Evolutionary conservation across 2,329 filamentous ascomycete genomes (phyloP), one percentile per base, ranked within the genome.

Genomic region (Cercospora beticola): DNA sequence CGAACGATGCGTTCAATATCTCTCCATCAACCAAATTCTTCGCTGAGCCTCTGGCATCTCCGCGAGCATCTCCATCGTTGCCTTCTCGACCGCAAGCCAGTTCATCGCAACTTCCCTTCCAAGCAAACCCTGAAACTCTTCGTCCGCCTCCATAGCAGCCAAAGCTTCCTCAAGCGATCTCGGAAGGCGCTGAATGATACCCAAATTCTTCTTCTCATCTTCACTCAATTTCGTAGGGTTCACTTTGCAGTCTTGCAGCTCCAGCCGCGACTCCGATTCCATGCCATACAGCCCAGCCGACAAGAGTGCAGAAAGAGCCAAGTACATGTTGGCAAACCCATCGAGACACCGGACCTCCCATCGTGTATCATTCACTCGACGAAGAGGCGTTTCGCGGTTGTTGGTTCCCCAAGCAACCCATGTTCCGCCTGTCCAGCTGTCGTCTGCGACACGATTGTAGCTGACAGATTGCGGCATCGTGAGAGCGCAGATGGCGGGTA

Each of bases 341-440:
- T 96, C 92, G n/a, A 94, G 76, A 65, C 86, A 88, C 75, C 92
- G 90, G 23, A 96, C 74, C 79, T 96, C 92, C 90, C 92, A 70
- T 46, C 54, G 49, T 23, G 40, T 56, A 49, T 60, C 9, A 0
- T 62, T 58, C 5, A 93, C 86, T 76, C 90, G 89, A 12, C 92
- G 86, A 9, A 96, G 82, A 0, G 92, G 90, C 4, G 88, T 84
- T 81, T 94, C 91, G 18, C 91, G 88, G 78, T 95, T 95, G 79
- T 95, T 89, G 4, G 88, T 91, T 12, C 92, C 92, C 92, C 92
- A 96, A 0, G 89, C 82, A 0, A 94, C 86, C 89, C 90, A 94
- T 7, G 88, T 86, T 0, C 91, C 91, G n/a, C 91, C 91, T 0
- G 91, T 86, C 92, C 92, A 95, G 68, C 82, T 83, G n/a, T 91